Conservation (phyloP, 495 filamentous ascomycete species). For the Chaetomidium leptoderma region DNA sequence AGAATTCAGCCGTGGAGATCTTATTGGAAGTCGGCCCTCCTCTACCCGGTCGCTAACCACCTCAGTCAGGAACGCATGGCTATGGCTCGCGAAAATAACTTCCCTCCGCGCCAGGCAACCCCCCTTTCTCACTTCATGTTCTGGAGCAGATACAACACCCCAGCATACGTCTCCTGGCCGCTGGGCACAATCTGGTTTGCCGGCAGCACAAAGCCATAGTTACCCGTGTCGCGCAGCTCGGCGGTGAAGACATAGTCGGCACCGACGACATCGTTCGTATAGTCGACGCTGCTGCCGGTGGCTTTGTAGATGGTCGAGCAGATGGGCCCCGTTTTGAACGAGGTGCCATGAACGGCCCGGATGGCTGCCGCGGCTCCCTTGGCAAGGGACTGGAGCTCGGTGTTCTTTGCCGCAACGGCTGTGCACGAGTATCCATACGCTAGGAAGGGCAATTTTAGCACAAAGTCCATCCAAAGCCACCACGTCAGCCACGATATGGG, state of each 20-base stretch:
- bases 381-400: slow-evolving; percentile 42
- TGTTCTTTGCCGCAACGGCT: slow-evolving; percentile 41
- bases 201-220: slow-evolving; percentile 52
- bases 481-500: not conserved
- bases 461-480: not conserved
- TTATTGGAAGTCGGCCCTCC: too few relatives aligned
- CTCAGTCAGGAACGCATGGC: too few relatives aligned
- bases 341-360: slow-evolving; percentile 43
- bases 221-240: slow-evolving; percentile 44
- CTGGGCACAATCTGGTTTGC: slow-evolving; percentile 51
- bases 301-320: slow-evolving; percentile 58
- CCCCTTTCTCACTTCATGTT: slow-evolving; percentile 40
- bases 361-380: slow-evolving; percentile 43
- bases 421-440: slow-evolving; percentile 40
- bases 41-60: too few relatives aligned
- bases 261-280: slow-evolving; percentile 47
- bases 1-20: too few relatives aligned
- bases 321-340: slow-evolving; percentile 49
- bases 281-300: slow-evolving; percentile 53
- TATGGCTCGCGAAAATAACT: too few relatives aligned
- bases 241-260: slow-evolving; percentile 54
- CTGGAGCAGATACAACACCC: slow-evolving; percentile 48
- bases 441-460: slow-evolving; percentile 8
- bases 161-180: slow-evolving; percentile 52
- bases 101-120: too few relatives aligned